Evolutionary conservation across 805 yeast species (phyloP).

Genomic region (Cyberlindnera mycetangii): DNA sequence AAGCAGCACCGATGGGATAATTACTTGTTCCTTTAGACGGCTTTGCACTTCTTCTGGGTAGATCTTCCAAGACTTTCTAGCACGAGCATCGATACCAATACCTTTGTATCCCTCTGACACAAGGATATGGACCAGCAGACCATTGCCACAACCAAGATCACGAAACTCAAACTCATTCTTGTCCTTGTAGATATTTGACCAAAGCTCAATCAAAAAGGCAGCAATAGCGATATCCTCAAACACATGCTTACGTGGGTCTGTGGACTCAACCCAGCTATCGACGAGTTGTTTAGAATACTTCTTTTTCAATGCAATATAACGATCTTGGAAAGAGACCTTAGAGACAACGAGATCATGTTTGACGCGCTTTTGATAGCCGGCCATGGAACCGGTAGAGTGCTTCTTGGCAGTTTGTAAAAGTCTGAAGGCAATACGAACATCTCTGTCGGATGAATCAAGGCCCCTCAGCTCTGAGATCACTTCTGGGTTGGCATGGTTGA

Average conservation of each 20-base stretch:
- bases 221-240: slow-evolving; percentile 96
- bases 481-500: slow-evolving; percentile 32
- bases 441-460: slow-evolving; percentile 51
- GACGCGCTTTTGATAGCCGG: slow-evolving; percentile 85
- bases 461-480: slow-evolving; percentile 27
- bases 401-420: slow-evolving; percentile 75
- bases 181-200: slow-evolving; percentile 53
- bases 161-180: slow-evolving; percentile 59
- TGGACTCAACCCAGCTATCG: slow-evolving; percentile 85
- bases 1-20: slow-evolving; percentile 72
- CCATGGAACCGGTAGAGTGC: slow-evolving; percentile 79
- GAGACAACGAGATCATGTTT: slow-evolving; percentile 85
- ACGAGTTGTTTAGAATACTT: slow-evolving; percentile 74
- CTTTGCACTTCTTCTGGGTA: slow-evolving; percentile 65
- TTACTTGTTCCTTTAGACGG: slow-evolving; percentile 67
- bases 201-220: slow-evolving; percentile 84
- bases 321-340: slow-evolving; percentile 76
- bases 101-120: slow-evolving; percentile 79
- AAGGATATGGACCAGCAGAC: slow-evolving; percentile 73
- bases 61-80: slow-evolving; percentile 80
- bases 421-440: slow-evolving; percentile 78
- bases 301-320: slow-evolving; percentile 76
- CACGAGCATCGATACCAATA: slow-evolving; percentile 84
- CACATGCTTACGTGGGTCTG: slow-evolving; percentile 94
- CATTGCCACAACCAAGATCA: slow-evolving; percentile 96